Base-by-base conservation (phyloP, 2,329 filamentous ascomycete genomes). In the Colletotrichum limetticola region DNA sequence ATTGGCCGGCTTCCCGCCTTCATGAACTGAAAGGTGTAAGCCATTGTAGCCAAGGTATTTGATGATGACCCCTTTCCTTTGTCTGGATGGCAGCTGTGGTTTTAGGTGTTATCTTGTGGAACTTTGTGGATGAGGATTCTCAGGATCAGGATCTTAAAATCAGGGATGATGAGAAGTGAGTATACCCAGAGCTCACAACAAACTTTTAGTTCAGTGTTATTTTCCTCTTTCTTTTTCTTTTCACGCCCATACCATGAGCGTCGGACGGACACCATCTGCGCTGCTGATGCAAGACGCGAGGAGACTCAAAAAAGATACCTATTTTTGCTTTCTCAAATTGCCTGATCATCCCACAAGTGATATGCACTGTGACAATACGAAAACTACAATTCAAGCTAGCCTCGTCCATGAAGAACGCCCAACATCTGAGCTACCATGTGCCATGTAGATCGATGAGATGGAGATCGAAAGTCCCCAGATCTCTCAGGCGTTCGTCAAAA, bases 1-100 rank as follows among this genome's bases (percentile, higher is more conserved):
- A 16, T 46, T 16, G 37, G 35, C 8, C 52, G 42, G 57, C 28
- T 26, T 30, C 22, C 16, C 1, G 58, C 49, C 16, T 57, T 65
- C 19, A 55, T 2, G 11, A 24, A 26, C 19, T 55, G 28, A 53
- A 14, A 35, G 19, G 14, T 64, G 14, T 56, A n/a, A n/a, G 16
- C 19, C 3, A 9, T 46, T 16, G 42, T 46, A 46, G 42, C 42
- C 30, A 32, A 35, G 11, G 32, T 49, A 4, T 49, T n/a, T 49
- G 37, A 49, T n/a, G 30, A 55, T n/a, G 60, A 58, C 60, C 42
- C 7, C 9, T 61, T 59, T 73, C 30, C 16, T 66, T 56, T 61
- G 49, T 64, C 63, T 4, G 30, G 30, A 55, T 14, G 55, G 26
- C 12, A n/a, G 24, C 7, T 30, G 6, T 35, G n/a, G 28, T 37